phyloP scores from a whole-genome alignment of 768 basidiomycete species.

The Infundibulicybe gibba region DNA sequence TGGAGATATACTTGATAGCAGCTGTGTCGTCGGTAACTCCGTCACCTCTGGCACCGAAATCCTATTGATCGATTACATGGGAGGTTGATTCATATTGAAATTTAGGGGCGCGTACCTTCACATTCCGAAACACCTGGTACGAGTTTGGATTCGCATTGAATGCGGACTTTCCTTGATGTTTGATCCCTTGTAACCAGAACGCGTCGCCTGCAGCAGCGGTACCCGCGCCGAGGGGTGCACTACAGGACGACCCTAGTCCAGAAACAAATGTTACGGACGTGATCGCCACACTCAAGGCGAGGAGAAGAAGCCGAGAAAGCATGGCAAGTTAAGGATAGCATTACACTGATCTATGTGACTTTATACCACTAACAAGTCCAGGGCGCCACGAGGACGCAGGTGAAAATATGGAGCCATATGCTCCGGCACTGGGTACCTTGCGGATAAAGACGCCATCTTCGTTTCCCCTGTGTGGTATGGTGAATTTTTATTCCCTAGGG shows the following conservation, averaged over 20 bases:
- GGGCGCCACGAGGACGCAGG: no score
- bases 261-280: constrained; percentile 6
- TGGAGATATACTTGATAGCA: constrained; percentile 58
- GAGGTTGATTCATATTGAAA: constrained; percentile 7
- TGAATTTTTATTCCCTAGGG: no score
- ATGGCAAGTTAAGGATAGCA: no score
- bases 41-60: constrained; percentile 45
- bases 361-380: no score
- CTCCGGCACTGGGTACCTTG: no score
- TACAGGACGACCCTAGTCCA: constrained; percentile 41
- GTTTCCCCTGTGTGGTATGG: no score
- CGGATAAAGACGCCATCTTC: no score
- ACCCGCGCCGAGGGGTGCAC: constrained; percentile 41
- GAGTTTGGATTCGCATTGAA: constrained; percentile 51
- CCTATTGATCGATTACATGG: constrained; percentile 13
- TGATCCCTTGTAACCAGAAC: constrained; percentile 71
- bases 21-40: constrained; percentile 72
- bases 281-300: background rate
- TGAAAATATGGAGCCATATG: no score
- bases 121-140: constrained; percentile 76
- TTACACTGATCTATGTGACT: no score
- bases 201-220: constrained; percentile 52
- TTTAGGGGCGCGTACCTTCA: constrained; percentile 36
- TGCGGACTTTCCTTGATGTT: constrained; percentile 67
- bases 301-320: no score